These are phyloP conservation scores for Boechera stricta DNA, from an alignment of 345 rosid species.

Conservation along the genomic window DNA sequence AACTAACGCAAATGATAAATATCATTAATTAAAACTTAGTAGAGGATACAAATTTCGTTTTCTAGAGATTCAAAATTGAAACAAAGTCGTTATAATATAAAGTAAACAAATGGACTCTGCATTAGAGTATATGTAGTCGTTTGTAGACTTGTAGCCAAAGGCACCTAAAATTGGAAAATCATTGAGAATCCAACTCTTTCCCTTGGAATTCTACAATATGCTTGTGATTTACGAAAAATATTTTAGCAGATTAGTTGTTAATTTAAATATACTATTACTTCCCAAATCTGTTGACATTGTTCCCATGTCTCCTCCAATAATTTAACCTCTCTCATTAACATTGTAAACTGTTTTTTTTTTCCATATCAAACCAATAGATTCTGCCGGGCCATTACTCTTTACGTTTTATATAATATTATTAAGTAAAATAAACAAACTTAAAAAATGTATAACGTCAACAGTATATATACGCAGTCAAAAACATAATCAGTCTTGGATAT, in stretches of 20 bases:
- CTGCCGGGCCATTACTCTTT: constrained; percentile 29
- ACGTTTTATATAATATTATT: background rate
- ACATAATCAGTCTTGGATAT: constrained; percentile 21
- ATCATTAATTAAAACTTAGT: background rate
- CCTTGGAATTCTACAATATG: constrained; percentile 42
- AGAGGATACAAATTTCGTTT: background rate
- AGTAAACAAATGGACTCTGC: background rate
- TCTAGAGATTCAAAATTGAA: background rate
- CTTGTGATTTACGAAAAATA: constrained; percentile 32
- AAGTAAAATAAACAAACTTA: background rate
- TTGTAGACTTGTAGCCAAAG: constrained; percentile 34
- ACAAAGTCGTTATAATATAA: background rate
- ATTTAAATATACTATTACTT: constrained; percentile 19
- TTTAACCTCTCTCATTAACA: constrained; percentile 9
- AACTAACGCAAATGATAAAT: constrained; percentile 6
- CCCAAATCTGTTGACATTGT: constrained; percentile 43
- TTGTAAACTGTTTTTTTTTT: background rate
- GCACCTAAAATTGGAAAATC: constrained; percentile 35
- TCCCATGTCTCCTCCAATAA: constrained; percentile 38
- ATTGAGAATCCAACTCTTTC: constrained; percentile 39
- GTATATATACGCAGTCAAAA: constrained; percentile 2
- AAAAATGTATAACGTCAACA: constrained; percentile 10
- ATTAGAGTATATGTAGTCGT: constrained; percentile 19
- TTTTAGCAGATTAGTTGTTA: constrained; percentile 7
- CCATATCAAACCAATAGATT: constrained; percentile 24